Conservation (phyloP, 805 yeast genomes). For the Scheffersomyces spartinae region DNA sequence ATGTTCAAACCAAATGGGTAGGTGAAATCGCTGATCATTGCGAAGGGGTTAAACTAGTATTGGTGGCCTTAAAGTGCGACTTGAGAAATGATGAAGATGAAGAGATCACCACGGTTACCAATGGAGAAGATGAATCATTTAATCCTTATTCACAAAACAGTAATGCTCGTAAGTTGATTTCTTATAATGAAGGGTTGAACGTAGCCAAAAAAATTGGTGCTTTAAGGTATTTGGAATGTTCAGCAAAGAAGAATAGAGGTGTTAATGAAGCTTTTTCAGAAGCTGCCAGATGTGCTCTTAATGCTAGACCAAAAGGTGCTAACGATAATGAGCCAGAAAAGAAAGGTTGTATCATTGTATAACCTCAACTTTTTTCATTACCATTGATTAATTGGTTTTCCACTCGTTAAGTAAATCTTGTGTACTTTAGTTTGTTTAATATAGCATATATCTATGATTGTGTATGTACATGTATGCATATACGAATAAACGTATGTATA, state of each 20-base stretch:
- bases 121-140: conserved; percentile 24
- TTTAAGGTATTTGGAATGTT: conserved; percentile 86
- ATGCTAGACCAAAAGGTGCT: conserved; percentile 76
- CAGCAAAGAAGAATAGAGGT: conserved; percentile 92
- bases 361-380: too few relatives aligned
- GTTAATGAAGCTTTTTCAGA: conserved; percentile 99
- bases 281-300: conserved; percentile 93
- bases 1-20: conserved; percentile 93
- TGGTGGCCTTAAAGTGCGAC: conserved; percentile 93
- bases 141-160: conserved; percentile 12
- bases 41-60: conserved; percentile 86
- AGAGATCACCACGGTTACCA: too few relatives aligned
- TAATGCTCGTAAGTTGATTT: conserved; percentile 37
- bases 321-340: conserved; percentile 33
- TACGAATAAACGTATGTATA: too few relatives aligned
- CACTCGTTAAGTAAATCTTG: too few relatives aligned
- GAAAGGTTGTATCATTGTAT: conserved; percentile 30
- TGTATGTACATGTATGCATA: too few relatives aligned
- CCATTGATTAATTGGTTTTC: too few relatives aligned
- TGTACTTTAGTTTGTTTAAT: too few relatives aligned
- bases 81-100: conserved; percentile 57
- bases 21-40: conserved; percentile 96
- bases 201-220: conserved; percentile 94
- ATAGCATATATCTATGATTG: too few relatives aligned
- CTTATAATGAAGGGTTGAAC: conserved; percentile 87